phyloP scores from a whole-genome alignment of 2,329 filamentous ascomycete genomes.

The Epichloe brachyelytri region DNA sequence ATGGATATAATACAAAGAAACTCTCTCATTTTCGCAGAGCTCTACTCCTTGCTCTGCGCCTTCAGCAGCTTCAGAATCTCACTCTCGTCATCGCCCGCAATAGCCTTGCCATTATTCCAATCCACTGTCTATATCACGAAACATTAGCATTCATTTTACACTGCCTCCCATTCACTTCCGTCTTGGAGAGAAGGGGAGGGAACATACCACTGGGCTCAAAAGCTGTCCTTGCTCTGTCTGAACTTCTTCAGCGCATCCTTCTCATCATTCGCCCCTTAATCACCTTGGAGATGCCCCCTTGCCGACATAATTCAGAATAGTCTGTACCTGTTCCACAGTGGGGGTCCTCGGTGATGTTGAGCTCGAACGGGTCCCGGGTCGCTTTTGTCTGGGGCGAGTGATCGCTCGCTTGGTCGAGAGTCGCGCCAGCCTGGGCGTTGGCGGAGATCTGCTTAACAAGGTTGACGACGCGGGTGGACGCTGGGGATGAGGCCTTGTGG shows the following conservation, averaged over 20 bases:
- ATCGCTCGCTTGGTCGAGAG: constrained; percentile 61
- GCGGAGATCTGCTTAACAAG: constrained; percentile 72
- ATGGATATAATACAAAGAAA: background rate
- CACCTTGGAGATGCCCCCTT: constrained; percentile 43
- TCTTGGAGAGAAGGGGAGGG: background rate
- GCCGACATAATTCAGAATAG: constrained; percentile 73
- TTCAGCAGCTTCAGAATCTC: constrained; percentile 76
- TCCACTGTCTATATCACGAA: constrained; percentile 49
- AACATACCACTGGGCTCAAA: constrained; percentile 67
- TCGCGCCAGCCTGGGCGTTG: constrained; percentile 52
- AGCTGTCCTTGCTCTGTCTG: constrained; percentile 53
- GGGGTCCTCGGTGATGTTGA: constrained; percentile 76
- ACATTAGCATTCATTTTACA: background rate
- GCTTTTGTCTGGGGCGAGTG: constrained; percentile 43
- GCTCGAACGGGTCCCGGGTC: constrained; percentile 61
- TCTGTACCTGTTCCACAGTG: constrained; percentile 70
- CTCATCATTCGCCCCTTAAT: constrained; percentile 59
- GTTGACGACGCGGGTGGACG: constrained; percentile 60
- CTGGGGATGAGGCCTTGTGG: constrained; percentile 64
- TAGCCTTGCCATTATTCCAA: constrained; percentile 81
- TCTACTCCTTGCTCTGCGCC: constrained; percentile 16
- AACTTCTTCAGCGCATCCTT: constrained; percentile 71
- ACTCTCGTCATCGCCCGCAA: constrained; percentile 69
- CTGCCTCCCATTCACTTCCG: background rate
- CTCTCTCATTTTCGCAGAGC: background rate